Evolutionary conservation across 345 rosid genomes (phyloP).

Genomic region (Raphanus raphanistrum): DNA sequence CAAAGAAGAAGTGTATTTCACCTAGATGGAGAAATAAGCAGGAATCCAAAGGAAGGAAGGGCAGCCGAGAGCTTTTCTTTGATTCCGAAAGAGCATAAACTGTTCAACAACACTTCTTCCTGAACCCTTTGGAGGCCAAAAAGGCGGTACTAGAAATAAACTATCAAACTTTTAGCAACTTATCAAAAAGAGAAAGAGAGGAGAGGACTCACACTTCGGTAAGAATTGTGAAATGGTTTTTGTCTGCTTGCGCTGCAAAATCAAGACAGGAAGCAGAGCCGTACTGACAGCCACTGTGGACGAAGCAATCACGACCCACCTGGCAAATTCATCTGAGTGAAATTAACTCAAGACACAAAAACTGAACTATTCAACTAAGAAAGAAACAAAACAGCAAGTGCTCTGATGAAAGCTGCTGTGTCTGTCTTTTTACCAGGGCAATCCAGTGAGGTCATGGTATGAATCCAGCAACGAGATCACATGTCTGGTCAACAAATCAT

Average conservation of each 20-base stretch:
- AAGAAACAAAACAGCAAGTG: not conserved
- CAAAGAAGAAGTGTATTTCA: too few relatives aligned
- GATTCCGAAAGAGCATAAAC: constrained; percentile 45
- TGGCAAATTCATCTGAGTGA: constrained; percentile 38
- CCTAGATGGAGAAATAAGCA: constrained; percentile 70
- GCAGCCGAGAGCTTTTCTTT: constrained; percentile 67
- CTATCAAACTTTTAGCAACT: constrained; percentile 19
- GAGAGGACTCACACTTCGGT: constrained; percentile 64
- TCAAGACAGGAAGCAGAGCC: constrained; percentile 58
- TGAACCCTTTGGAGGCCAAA: constrained; percentile 77
- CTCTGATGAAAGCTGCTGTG: not conserved
- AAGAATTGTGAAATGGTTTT: constrained; percentile 51
- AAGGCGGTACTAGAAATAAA: constrained; percentile 77
- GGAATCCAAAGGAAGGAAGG: constrained; percentile 76
- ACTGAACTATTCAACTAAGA: constrained; percentile 1
- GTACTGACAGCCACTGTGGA: constrained; percentile 71
- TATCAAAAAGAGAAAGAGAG: not conserved
- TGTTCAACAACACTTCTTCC: constrained; percentile 72
- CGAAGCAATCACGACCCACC: constrained; percentile 86
- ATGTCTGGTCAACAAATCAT: constrained; percentile 49
- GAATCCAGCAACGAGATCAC: constrained; percentile 65
- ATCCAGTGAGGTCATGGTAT: constrained; percentile 70
- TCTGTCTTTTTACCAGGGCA: constrained; percentile 65
- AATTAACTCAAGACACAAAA: constrained; percentile 13
- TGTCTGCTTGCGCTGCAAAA: constrained; percentile 66